Base-by-base conservation (phyloP, 306 rosid species). In the Cicer pinnatifidum region DNA sequence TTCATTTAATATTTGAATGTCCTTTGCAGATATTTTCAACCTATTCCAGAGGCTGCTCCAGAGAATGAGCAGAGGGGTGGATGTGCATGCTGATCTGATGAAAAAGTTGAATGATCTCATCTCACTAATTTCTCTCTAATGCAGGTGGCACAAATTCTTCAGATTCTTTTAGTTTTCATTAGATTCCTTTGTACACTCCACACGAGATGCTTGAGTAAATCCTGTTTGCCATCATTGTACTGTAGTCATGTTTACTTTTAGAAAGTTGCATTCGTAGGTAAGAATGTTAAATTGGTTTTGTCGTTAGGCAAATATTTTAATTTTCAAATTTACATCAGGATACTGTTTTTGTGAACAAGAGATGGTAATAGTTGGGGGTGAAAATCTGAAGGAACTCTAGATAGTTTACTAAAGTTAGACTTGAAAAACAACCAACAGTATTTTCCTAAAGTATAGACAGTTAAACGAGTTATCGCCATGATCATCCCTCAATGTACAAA, bases 21-120 rank as follows among this genome's bases (percentile, higher is more conserved):
- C 4, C 61, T 72, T 69, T 75, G 81, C 89, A 93, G 97, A 85
- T 93, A 93, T 78, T 93, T 93, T 83, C 98, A 93, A 78, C 93
- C 96, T 46, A 78, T 90, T 65, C 93, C 97, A 3, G 96, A 93
- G 72, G 84, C 83, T n/a, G 90, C 75, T 69, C 71, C 87, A 11
- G 96, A 87, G 82, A 73, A 84, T 3, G 94, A 88, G 83, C 98
- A 87, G 68, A 77, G 91, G n/a, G 83, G 96, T 44, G 96, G 98
- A n/a, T 92, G 98, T 33, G 89, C 92, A 37, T 92, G 98, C 84
- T 92, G 85, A 90, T 64, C 33, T 45, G 73, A 23, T 23, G 28
- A 17, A 48, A 65, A 56, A 2, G 16, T 11, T 38, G 23, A 9
- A 67, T 47, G 80, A 75, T 76, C 58, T 6, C 40, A 75, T 76